Evolutionary conservation across 129 eudicot genomes (phyloP).

Genomic region (Oenanthe sinensis): DNA sequence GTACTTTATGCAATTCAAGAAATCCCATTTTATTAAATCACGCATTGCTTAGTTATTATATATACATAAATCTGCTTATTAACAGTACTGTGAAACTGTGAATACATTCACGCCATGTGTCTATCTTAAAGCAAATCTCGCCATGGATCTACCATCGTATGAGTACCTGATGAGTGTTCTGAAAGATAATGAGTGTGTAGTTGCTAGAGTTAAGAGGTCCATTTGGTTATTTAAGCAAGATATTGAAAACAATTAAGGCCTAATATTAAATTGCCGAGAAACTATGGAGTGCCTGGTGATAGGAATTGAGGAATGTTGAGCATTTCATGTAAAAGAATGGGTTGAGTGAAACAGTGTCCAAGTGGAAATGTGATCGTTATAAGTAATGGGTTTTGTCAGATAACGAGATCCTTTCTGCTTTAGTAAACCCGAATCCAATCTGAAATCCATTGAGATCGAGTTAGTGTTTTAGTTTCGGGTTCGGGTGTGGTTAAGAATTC

Average conservation of each 20-base stretch:
- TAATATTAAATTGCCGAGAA: neutral
- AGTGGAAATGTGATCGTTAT: conserved; percentile 10
- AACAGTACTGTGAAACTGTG: too few species aligned
- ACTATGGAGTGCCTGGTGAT: neutral
- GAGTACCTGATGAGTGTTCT: neutral
- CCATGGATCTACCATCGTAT: neutral
- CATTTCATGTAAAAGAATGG: neutral
- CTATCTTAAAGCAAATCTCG: neutral
- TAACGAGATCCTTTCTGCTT: conserved; percentile 16
- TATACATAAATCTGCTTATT: neutral
- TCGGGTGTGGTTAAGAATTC: too few species aligned
- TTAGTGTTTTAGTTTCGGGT: too few species aligned
- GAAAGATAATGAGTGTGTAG: neutral
- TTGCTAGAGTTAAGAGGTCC: neutral
- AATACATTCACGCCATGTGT: neutral
- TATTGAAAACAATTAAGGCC: neutral
- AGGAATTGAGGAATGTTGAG: neutral
- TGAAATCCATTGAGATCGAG: too few species aligned
- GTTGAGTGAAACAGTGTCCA: neutral
- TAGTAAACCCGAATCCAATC: neutral
- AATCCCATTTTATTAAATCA: neutral
- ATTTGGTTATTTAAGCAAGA: conserved; percentile 4
- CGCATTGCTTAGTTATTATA: neutral
- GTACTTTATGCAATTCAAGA: neutral
- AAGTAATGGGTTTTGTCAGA: conserved; percentile 29